These are phyloP conservation scores for Prunella vulgaris DNA, from an alignment of 257 asterid genomes.

Conservation along the genomic window DNA sequence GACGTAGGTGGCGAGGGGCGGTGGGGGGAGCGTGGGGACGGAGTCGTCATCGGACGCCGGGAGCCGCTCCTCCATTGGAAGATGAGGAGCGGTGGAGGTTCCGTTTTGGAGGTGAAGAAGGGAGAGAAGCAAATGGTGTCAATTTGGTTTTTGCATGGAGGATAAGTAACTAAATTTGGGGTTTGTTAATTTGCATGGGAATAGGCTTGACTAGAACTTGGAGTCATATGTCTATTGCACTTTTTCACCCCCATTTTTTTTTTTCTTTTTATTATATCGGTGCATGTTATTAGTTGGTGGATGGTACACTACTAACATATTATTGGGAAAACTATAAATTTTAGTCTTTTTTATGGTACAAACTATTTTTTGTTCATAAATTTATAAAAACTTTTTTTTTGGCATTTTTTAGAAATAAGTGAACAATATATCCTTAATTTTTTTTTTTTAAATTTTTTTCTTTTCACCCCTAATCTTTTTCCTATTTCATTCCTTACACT, in stretches of 20 bases:
- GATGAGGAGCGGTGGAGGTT: conserved; percentile 47
- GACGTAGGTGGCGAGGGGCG: conserved; percentile 46
- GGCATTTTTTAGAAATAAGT: no score
- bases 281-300: neutral
- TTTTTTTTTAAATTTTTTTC: no score
- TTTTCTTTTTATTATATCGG: no score
- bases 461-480: no score
- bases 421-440: no score
- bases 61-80: conserved; percentile 66
- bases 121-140: neutral
- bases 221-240: neutral
- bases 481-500: no score
- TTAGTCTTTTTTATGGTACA: no score
- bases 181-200: neutral
- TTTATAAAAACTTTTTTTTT: no score
- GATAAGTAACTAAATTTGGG: conserved; percentile 5
- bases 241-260: neutral
- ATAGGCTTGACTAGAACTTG: neutral
- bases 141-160: conserved; percentile 18
- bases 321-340: no score
- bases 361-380: no score
- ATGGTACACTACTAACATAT: neutral
- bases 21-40: conserved; percentile 11
- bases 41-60: conserved; percentile 21
- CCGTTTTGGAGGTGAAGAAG: conserved; percentile 4